phyloP scores from a whole-genome alignment of 768 basidiomycete species.

The Xerocomellus chrysenteron region DNA sequence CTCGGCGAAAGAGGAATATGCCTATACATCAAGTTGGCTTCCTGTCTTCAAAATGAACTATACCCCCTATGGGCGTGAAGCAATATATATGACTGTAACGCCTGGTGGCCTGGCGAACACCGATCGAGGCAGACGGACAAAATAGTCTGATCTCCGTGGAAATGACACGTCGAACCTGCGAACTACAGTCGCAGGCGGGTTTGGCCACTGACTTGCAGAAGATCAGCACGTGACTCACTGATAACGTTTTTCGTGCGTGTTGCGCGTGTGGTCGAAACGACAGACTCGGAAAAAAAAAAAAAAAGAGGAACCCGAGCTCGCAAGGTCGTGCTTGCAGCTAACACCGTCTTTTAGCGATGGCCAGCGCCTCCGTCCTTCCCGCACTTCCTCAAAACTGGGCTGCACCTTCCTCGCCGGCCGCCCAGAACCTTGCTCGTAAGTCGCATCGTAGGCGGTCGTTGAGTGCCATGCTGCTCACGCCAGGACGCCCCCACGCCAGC shows the following conservation, averaged over 20 bases:
- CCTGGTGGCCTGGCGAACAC: neutral
- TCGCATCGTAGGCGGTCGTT: neutral
- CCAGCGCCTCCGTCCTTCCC: slow-evolving; percentile 25
- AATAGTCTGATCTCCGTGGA: slow-evolving; percentile 13
- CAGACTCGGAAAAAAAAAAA: neutral
- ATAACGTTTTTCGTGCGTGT: slow-evolving; percentile 4
- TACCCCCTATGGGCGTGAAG: too few relatives aligned
- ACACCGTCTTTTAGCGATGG: slow-evolving; percentile 14
- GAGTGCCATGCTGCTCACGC: slow-evolving; percentile 6
- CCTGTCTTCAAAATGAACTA: neutral
- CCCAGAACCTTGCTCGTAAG: slow-evolving; percentile 29
- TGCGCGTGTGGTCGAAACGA: neutral
- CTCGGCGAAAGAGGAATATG: neutral
- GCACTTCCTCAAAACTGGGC: slow-evolving; percentile 26
- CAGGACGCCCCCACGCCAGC: slow-evolving; percentile 13
- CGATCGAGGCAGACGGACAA: neutral
- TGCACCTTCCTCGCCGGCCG: slow-evolving; percentile 12
- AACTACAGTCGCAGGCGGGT: neutral
- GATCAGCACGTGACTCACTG: slow-evolving; percentile 16
- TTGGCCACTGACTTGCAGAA: neutral
- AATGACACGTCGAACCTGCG: neutral
- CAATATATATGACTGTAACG: neutral
- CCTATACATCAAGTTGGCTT: neutral
- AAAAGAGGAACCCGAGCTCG: too few relatives aligned
- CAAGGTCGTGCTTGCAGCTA: too few relatives aligned